Percentiles rank a stretch among this genome's conserved stretches.
Conservation (phyloP, 768 basidiomycete species). For the Exsudoporus frostii region DNA sequence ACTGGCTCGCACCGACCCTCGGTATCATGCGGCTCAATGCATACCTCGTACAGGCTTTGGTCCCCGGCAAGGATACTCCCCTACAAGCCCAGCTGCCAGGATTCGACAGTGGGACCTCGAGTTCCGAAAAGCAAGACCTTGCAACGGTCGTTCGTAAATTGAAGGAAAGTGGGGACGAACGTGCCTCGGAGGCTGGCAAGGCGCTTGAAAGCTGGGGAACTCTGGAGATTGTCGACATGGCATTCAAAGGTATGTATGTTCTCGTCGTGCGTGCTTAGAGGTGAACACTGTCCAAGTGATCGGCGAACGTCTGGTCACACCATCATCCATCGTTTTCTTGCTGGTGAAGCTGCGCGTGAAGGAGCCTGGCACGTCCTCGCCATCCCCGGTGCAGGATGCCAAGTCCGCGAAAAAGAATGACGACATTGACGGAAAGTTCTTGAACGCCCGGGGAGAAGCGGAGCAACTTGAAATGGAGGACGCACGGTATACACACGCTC, state of each 20-base stretch:
- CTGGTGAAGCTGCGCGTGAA: slow-evolving; percentile 77
- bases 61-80: slow-evolving; percentile 46
- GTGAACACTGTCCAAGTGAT: slow-evolving; percentile 54
- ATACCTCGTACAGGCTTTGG: slow-evolving; percentile 78
- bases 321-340: slow-evolving; percentile 84
- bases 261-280: not conserved
- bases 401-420: slow-evolving; percentile 47
- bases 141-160: slow-evolving; percentile 14
- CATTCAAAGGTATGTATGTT: slow-evolving; percentile 70
- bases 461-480: slow-evolving; percentile 55
- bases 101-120: slow-evolving; percentile 43
- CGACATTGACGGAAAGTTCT: slow-evolving; percentile 68
- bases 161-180: slow-evolving; percentile 17
- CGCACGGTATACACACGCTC: slow-evolving; percentile 79
- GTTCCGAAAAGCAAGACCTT: slow-evolving; percentile 22
- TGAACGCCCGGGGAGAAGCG: slow-evolving; percentile 55
- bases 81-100: slow-evolving; percentile 77
- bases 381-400: slow-evolving; percentile 37
- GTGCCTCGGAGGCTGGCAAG: slow-evolving; percentile 39
- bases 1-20: slow-evolving; percentile 82
- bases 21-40: slow-evolving; percentile 80
- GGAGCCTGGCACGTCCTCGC: slow-evolving; percentile 43
- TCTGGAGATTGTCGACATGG: slow-evolving; percentile 74
- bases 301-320: slow-evolving; percentile 84
- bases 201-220: slow-evolving; percentile 68